Conservation (phyloP, 2,329 filamentous ascomycete species). For the Penicillium palitans region DNA sequence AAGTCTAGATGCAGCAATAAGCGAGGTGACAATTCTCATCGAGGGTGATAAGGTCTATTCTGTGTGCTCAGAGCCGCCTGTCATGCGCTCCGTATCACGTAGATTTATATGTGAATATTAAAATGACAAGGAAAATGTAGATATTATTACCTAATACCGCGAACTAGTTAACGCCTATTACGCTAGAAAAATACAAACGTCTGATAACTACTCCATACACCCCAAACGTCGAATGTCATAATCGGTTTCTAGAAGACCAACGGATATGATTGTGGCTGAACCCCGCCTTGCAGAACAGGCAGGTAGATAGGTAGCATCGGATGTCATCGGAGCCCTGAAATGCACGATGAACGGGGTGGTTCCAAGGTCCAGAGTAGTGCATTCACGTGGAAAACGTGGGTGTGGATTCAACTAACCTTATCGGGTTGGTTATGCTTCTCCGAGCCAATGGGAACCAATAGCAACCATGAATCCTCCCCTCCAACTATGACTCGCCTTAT, state of each 20-base stretch:
- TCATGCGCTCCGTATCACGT: background rate
- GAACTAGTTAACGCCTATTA: background rate
- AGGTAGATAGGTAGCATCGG: background rate
- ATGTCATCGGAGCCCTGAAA: background rate
- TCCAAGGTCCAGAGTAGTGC: background rate
- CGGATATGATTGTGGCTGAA: background rate
- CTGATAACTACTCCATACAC: background rate
- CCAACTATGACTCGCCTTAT: background rate
- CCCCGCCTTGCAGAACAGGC: background rate
- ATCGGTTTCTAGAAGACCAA: background rate
- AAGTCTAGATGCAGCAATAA: background rate
- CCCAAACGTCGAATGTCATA: no score
- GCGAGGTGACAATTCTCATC: background rate
- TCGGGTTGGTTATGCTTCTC: background rate
- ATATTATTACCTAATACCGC: no score
- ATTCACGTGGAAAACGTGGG: background rate
- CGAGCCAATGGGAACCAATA: background rate
- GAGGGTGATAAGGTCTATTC: background rate
- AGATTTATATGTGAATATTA: background rate
- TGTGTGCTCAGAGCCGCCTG: background rate
- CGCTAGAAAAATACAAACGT: conserved; percentile 26
- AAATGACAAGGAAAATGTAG: no score
- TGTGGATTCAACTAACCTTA: background rate
- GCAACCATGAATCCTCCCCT: background rate
- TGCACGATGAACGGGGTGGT: background rate